Conservation (phyloP, 2,329 filamentous ascomycete genomes). For the Keithomyces neogunnii region DNA sequence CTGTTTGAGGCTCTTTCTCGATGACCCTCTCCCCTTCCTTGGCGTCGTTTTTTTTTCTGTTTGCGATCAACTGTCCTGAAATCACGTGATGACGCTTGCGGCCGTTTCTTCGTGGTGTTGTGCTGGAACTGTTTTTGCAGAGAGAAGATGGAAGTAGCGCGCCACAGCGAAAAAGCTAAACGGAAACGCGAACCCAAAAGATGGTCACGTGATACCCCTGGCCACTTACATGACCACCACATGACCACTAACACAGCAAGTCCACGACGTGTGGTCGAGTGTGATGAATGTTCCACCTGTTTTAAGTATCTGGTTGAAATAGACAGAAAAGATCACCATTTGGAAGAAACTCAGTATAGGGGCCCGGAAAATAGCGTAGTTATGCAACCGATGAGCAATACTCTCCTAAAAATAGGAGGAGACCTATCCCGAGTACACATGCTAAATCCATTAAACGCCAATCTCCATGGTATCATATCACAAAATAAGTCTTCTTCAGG, state of each 20-base stretch:
- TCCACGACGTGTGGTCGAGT: too few relatives aligned
- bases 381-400: not conserved
- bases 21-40: slow-evolving; percentile 12
- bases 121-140: not conserved
- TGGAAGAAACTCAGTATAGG: not conserved
- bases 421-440: slow-evolving; percentile 2
- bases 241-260: too few relatives aligned
- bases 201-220: not conserved
- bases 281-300: too few relatives aligned
- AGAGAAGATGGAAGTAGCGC: not conserved
- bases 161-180: not conserved
- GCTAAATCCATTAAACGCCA: slow-evolving; percentile 16
- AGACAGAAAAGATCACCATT: too few relatives aligned
- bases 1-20: slow-evolving; percentile 14
- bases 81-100: slow-evolving; percentile 21
- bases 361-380: not conserved
- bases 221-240: not conserved
- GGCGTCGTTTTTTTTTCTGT: slow-evolving; percentile 14
- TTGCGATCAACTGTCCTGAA: slow-evolving; percentile 18
- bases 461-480: slow-evolving; percentile 29
- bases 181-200: not conserved
- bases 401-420: not conserved
- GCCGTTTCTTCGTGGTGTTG: not conserved
- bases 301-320: too few relatives aligned
- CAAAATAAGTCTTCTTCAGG: slow-evolving; percentile 12